Evolutionary conservation across 352 stramenopile genomes (phyloP).

Genomic region (Phytophthora nicotianae): DNA sequence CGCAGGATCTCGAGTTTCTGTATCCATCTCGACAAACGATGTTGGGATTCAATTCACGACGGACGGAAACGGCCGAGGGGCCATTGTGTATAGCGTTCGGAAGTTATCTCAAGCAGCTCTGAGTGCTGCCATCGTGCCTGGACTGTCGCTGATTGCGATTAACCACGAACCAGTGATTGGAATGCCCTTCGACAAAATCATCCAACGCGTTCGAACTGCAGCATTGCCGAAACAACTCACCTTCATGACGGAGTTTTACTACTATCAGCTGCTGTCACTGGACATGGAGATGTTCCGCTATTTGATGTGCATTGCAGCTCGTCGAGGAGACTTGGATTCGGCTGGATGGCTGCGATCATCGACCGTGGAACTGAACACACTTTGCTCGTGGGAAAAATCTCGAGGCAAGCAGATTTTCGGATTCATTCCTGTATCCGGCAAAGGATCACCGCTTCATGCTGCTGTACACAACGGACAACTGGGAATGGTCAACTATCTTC

Average conservation of each 20-base stretch:
- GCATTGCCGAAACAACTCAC: slow-evolving; percentile 79
- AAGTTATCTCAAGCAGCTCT: slow-evolving; percentile 84
- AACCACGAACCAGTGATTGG: slow-evolving; percentile 84
- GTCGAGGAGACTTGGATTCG: slow-evolving; percentile 74
- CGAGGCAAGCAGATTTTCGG: slow-evolving; percentile 74
- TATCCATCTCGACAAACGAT: slow-evolving; percentile 85
- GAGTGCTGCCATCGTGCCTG: slow-evolving; percentile 68
- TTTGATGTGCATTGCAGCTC: slow-evolving; percentile 69
- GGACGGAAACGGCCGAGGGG: slow-evolving; percentile 75
- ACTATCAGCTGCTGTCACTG: slow-evolving; percentile 81
- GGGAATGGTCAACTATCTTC: slow-evolving; percentile 69
- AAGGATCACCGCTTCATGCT: slow-evolving; percentile 67
- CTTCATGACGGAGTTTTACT: slow-evolving; percentile 87
- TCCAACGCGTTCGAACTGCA: slow-evolving; percentile 60
- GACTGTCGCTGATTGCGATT: slow-evolving; percentile 79
- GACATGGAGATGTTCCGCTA: slow-evolving; percentile 85
- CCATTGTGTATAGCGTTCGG: slow-evolving; percentile 75
- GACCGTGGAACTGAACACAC: slow-evolving; percentile 63
- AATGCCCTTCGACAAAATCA: slow-evolving; percentile 84
- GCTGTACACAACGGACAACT: slow-evolving; percentile 63
- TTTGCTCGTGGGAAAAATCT: slow-evolving; percentile 76
- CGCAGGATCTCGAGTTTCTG: slow-evolving; percentile 59
- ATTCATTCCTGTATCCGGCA: slow-evolving; percentile 60
- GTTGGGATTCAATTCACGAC: slow-evolving; percentile 86
- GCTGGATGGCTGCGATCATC: slow-evolving; percentile 58